These are phyloP conservation scores for Ascoidea rubescens DNA, from an alignment of 805 yeast species.

Conservation along the genomic window DNA sequence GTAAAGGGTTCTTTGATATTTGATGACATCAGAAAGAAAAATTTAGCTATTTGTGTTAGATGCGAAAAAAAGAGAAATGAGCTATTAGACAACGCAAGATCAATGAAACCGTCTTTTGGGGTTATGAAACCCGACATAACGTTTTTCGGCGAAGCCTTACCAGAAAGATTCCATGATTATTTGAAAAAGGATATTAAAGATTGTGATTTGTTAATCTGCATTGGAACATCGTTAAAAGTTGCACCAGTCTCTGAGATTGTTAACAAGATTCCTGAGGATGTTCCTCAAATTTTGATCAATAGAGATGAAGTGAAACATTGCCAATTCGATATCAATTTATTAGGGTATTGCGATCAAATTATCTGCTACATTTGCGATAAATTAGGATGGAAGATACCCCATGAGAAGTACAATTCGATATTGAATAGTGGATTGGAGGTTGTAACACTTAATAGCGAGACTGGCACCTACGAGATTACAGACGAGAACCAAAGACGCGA, in stretches of 20 bases:
- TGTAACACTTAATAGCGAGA: constrained; percentile 15
- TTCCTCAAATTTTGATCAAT: constrained; percentile 74
- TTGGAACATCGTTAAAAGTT: constrained; percentile 85
- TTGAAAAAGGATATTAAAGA: constrained; percentile 43
- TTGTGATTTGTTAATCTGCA: constrained; percentile 72
- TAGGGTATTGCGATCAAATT: constrained; percentile 78
- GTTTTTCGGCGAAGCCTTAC: constrained; percentile 79
- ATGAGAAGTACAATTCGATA: constrained; percentile 30
- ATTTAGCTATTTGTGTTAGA: constrained; percentile 59
- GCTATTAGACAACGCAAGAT: constrained; percentile 15
- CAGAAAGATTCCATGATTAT: constrained; percentile 48
- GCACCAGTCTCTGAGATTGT: constrained; percentile 87
- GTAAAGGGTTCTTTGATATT: constrained; percentile 55
- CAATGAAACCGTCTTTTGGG: constrained; percentile 36
- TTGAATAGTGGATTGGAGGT: constrained; percentile 19
- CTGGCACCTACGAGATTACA: constrained; percentile 22
- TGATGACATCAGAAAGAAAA: constrained; percentile 39
- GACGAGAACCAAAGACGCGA: constrained; percentile 16
- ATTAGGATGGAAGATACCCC: constrained; percentile 48
- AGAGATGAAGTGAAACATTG: constrained; percentile 63
- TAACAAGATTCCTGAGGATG: constrained; percentile 52
- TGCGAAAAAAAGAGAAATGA: constrained; percentile 35
- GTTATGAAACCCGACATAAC: constrained; percentile 90
- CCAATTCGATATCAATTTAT: constrained; percentile 62
- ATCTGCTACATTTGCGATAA: constrained; percentile 48